Evolutionary conservation across 2,329 filamentous ascomycete species (phyloP), one percentile per base, ranked within the genome.

Genomic region (Aureobasidium sp.): DNA sequence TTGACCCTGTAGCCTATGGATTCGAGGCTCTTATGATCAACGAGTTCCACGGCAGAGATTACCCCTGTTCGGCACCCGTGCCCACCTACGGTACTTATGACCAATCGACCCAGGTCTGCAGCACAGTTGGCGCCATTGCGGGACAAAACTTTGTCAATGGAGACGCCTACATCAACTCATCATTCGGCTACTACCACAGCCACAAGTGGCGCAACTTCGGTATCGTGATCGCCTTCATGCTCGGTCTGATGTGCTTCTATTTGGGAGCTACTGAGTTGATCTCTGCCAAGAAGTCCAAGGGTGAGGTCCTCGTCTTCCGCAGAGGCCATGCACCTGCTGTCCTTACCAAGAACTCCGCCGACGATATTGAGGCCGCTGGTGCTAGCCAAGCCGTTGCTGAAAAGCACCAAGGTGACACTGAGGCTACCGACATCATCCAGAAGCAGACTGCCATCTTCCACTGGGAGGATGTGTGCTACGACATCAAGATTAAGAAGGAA

Each of bases 1-100:
- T 94, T 41, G 86, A 95, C 64, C 89, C 90, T 2, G 81, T 95
- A 10, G 85, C 84, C 1, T 95, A 95, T 65, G 85, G 85, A 0
- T 96, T 95, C 69, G 90, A 95, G 72, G 79, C 85, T 0, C 79
- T 95, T 30, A 87, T 93, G 81, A 82, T 89, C 65, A 63, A 63
- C 58, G 91, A 96, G 73, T 96, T 96, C 67, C 73, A 85, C 67
- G 76, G 78, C 63, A 83, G 86, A 16, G 64, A 83, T 0, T 94
- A 87, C 70, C 50, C 59, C 1, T 85, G 81, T 65, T 69, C 68
- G 1, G 64, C 58, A 3, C 78, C 75, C 39, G 71, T 84, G 16
- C 80, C 81, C 0, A 30, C 53, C 1, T 82, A 82, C 64, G 67
- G 69, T 0, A 66, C 68, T 47, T 61, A 75, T 1, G 55, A 65